Base-by-base conservation (phyloP, 2,329 filamentous ascomycete species). In the Dendryphion nanum region DNA sequence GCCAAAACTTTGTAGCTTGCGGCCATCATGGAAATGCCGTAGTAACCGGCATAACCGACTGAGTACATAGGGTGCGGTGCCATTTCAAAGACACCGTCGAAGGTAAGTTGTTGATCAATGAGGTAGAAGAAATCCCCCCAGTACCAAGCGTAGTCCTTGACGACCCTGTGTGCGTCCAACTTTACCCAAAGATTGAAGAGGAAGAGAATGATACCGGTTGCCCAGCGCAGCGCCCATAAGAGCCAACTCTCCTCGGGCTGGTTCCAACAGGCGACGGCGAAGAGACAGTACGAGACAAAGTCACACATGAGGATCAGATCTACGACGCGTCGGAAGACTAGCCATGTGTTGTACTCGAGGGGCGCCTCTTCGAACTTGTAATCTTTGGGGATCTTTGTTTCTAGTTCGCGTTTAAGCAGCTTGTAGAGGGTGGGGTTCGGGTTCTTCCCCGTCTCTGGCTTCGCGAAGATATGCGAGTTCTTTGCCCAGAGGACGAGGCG, bases 61-160 rank as follows among this genome's bases (percentile, higher is more conserved):
- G 90, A 95, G 71, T 97, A 97, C 91, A 97, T 97, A 47, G 91
- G 91, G 64, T 97, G 93, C 20, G 93, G 93, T 15, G 93, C 93
- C 84, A 98, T 94, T 71, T 98, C 93, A 64, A 97, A 98, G 47
- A 98, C 93, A 40, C 93, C 93, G 62, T 98, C 93, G 66, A 98
- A 98, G 34, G 90, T 97, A 64, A 98, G 76, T 61, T 95, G 89
- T 70, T 97, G 90, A 68, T 98, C 93, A 65, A 98, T 88, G 59
- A 98, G 83, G 69, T 89, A 98, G 76, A 97, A 98, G 71, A 97
- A 97, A 68, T 98, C 93, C 45, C 93, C 93, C 93, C 93, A 98
- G 70, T 97, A 98, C 93, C 93, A 98, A 18, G 93, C 93, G 71
- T 90, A 98, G 69, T 98, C 93, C 69, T 97, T 97, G 61, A 98